These are phyloP conservation scores for Vitis rotundifolia DNA, from an alignment of 164 flowering plant species.

Conservation along the genomic window DNA sequence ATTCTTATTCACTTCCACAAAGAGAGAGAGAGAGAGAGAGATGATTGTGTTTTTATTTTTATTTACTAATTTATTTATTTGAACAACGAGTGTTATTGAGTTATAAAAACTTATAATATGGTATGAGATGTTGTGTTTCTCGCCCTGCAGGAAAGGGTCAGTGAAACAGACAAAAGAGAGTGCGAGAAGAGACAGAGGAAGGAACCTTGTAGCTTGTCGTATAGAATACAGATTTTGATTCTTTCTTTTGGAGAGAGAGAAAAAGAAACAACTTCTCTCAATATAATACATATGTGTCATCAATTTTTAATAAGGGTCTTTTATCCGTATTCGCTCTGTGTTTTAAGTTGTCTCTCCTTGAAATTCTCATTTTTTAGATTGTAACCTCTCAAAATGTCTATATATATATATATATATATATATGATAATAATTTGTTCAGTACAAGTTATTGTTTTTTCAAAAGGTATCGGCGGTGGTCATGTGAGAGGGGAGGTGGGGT, in stretches of 20 bases:
- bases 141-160: constrained; percentile 25
- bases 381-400: neutral
- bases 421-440: no score
- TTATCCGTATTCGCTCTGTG: constrained; percentile 49
- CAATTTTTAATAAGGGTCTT: constrained; percentile 4
- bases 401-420: neutral
- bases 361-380: constrained; percentile 23
- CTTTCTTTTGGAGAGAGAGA: constrained; percentile 23
- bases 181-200: constrained; percentile 60
- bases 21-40: constrained; percentile 10
- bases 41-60: constrained; percentile 1
- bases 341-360: constrained; percentile 59
- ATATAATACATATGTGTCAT: neutral
- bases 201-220: constrained; percentile 62
- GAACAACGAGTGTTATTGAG: neutral
- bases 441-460: constrained; percentile 2
- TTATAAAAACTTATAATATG: neutral
- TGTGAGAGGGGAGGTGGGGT: constrained; percentile 46
- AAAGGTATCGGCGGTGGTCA: constrained; percentile 62
- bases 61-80: no score
- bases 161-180: constrained; percentile 69
- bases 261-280: constrained; percentile 1
- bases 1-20: neutral
- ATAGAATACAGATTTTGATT: constrained; percentile 41
- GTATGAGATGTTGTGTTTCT: constrained; percentile 26